Conservation (phyloP, 768 basidiomycete genomes). For the Udeniomyces megalosporus region DNA sequence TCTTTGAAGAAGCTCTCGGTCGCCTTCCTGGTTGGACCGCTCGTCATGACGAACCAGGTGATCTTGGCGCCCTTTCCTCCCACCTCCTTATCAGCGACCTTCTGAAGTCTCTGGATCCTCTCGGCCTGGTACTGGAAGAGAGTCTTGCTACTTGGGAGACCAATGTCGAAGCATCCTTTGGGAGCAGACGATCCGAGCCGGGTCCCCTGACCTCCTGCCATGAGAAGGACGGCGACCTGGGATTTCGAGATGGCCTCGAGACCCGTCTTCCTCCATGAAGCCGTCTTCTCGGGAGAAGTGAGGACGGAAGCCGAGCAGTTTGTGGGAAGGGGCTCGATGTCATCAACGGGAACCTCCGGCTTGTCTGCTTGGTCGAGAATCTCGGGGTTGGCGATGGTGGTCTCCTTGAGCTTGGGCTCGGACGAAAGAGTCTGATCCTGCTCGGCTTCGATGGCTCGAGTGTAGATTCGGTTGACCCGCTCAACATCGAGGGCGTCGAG, state of each 20-base stretch:
- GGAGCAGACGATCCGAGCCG: conserved; percentile 79
- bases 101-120: conserved; percentile 70
- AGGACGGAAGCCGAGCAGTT: conserved; percentile 38
- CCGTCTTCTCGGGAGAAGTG: conserved; percentile 37
- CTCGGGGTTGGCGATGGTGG: background rate
- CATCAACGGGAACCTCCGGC: conserved; percentile 27
- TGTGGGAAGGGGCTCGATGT: conserved; percentile 67
- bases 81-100: conserved; percentile 43
- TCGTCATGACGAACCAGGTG: conserved; percentile 99
- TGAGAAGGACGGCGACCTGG: conserved; percentile 82
- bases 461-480: conserved; percentile 78
- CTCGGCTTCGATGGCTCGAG: conserved; percentile 56
- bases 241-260: conserved; percentile 63
- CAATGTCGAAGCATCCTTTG: conserved; percentile 97
- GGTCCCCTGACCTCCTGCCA: conserved; percentile 97
- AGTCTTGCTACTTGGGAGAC: conserved; percentile 76
- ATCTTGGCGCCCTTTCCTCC: conserved; percentile 48
- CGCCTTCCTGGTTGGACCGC: conserved; percentile 75
- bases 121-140: conserved; percentile 98
- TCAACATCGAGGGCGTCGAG: conserved; percentile 67
- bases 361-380: background rate
- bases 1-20: conserved; percentile 72
- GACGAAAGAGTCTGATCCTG: conserved; percentile 18
- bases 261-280: conserved; percentile 62
- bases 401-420: conserved; percentile 19